These are phyloP conservation scores for Candida sithepensis DNA, from an alignment of 805 yeast genomes.

Conservation along the genomic window DNA sequence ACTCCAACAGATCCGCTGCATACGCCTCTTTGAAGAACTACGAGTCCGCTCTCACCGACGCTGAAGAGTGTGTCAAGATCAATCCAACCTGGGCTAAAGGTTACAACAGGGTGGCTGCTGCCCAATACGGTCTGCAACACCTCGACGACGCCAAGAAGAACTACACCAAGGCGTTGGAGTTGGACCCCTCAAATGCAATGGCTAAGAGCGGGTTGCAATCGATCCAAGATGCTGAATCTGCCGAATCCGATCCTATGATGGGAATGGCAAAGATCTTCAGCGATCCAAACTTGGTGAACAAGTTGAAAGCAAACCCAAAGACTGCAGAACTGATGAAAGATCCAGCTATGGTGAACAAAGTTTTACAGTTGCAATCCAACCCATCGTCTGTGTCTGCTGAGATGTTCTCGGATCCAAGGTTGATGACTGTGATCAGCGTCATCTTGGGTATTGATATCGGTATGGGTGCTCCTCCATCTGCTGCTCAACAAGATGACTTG, in stretches of 20 bases:
- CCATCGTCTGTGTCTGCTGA: constrained; percentile 73
- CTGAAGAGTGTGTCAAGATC: constrained; percentile 75
- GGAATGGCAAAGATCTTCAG: constrained; percentile 76
- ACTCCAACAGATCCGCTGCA: constrained; percentile 91
- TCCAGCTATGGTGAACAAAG: constrained; percentile 74
- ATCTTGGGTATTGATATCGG: constrained; percentile 78
- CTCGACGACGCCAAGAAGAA: constrained; percentile 68
- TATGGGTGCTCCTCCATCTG: constrained; percentile 26
- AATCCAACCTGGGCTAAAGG: constrained; percentile 95
- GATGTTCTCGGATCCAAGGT: constrained; percentile 74
- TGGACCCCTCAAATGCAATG: constrained; percentile 79
- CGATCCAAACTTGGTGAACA: constrained; percentile 75
- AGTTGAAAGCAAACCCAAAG: constrained; percentile 78
- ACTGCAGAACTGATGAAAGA: constrained; percentile 85
- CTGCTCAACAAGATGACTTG: constrained; percentile 17
- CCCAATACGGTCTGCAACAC: constrained; percentile 81
- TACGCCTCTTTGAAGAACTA: constrained; percentile 78
- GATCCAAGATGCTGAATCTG: constrained; percentile 52
- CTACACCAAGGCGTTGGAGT: constrained; percentile 74
- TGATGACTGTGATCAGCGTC: constrained; percentile 85
- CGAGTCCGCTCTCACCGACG: constrained; percentile 75
- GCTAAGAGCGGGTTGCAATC: constrained; percentile 78
- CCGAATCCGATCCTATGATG: constrained; percentile 48
- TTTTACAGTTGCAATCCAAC: constrained; percentile 55
- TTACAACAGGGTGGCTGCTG: constrained; percentile 89